Percentiles rank a stretch among this genome's conserved stretches.
phyloP scores from a whole-genome alignment of 305 asterid genomes.

The Fraxinus floribunda region DNA sequence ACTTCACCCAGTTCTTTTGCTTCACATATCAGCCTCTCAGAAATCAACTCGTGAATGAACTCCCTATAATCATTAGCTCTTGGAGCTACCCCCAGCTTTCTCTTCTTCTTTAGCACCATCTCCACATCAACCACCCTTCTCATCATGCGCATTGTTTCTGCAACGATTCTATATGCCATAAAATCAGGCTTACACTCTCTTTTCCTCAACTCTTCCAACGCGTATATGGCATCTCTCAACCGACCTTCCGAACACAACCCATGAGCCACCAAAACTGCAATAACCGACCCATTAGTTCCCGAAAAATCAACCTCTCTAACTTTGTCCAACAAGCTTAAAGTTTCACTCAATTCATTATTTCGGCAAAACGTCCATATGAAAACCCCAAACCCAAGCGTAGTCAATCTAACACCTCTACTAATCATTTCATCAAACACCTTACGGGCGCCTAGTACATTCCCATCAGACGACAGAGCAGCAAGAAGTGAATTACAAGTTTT shows the following conservation, averaged over 20 bases:
- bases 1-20: conserved; percentile 75
- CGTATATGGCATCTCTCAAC: conserved; percentile 44
- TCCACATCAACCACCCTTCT: conserved; percentile 59
- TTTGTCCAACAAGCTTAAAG: conserved; percentile 51
- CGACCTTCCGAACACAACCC: conserved; percentile 53
- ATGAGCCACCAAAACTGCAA: conserved; percentile 64
- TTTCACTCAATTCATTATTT: conserved; percentile 41
- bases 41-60: conserved; percentile 59
- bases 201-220: conserved; percentile 67
- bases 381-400: conserved; percentile 76
- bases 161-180: conserved; percentile 80
- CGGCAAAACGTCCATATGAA: conserved; percentile 66
- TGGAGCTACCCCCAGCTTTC: conserved; percentile 91
- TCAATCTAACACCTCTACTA: conserved; percentile 45
- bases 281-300: conserved; percentile 58
- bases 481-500: conserved; percentile 71
- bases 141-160: conserved; percentile 55
- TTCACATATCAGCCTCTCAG: conserved; percentile 54
- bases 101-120: conserved; percentile 70
- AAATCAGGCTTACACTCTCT: conserved; percentile 87
- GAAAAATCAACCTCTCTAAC: conserved; percentile 46
- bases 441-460: conserved; percentile 42
- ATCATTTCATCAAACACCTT: conserved; percentile 75
- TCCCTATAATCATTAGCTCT: conserved; percentile 56
- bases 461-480: conserved; percentile 62